Base-by-base conservation (phyloP, 352 stramenopile species). In the Phytophthora macrochlamydospora region DNA sequence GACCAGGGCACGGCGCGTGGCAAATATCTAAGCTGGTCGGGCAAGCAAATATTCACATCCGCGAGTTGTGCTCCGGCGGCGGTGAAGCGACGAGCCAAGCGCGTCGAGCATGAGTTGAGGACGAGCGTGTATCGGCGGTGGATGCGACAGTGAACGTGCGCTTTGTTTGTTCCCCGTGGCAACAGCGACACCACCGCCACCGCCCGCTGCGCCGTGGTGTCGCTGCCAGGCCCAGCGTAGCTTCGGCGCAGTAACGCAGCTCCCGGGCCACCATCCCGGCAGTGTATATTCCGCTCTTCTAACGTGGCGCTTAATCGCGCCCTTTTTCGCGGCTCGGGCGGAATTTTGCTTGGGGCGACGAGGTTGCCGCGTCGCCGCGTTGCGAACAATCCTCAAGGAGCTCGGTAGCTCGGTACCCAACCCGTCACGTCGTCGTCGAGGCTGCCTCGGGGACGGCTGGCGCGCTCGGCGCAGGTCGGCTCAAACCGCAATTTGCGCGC, bases 401-500 rank as follows among this genome's bases (percentile, higher is more conserved):
- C 61, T 61, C 64, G 59, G 45, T 65, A 71, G 60, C 62, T 77
- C 56, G 62, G 65, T 61, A 68, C 38, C 69, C 65, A 77, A 74
- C 56, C 62, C 59, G 65, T 74, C 56, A 77, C 57, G 69, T 73
- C 69, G 69, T 73, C 69, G 68, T 73, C 58, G 56, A 63, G 52
- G 61, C 62, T 53, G 56, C 37, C 45, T 13, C 50, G 55, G 56
- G 62, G 43, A 30, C 37, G 62, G 53, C 49, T 69, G 51, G 54
- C 52, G 55, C 56, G 49, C 51, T 51, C 51, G 52, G 56, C 57
- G 50, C 63, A 76, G 68, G 35, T 72, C 59, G 56, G 52, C 56
- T 77, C 65, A 77, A 71, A 74, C 38, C 60, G 52, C 51, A 77
- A 77, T 77, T 77, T 77, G 69, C 69, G 51, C 65, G 54, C 69